Evolutionary conservation across 345 rosid species (phyloP).

Genomic region (Psidium guajava): DNA sequence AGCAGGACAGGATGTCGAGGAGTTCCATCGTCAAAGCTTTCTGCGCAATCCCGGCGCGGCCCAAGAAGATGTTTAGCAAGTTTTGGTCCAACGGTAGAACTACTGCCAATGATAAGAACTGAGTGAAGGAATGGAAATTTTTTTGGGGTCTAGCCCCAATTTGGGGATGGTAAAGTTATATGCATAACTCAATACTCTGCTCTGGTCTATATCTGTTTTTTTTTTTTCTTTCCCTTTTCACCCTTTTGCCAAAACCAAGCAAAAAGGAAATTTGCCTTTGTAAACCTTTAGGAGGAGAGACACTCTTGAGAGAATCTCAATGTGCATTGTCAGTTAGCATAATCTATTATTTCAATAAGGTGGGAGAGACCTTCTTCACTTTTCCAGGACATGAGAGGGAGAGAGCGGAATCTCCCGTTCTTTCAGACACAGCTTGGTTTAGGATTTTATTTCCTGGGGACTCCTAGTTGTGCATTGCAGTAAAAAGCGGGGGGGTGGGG

Average conservation of each 20-base stretch:
- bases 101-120: not conserved
- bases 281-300: not conserved
- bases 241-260: not conserved
- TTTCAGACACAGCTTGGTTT: not conserved
- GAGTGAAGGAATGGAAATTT: not conserved
- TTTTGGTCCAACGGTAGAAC: conserved; percentile 27
- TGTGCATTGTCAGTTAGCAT: conserved; percentile 38
- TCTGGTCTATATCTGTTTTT: not conserved
- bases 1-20: conserved; percentile 50
- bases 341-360: not conserved
- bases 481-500: not conserved
- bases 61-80: conserved; percentile 38
- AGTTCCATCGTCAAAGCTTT: conserved; percentile 54
- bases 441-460: not conserved
- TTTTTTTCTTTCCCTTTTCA: not conserved
- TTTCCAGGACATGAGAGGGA: conserved; percentile 8
- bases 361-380: not conserved
- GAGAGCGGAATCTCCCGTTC: conserved; percentile 4
- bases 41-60: conserved; percentile 58
- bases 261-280: not conserved
- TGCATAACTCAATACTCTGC: not conserved
- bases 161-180: not conserved
- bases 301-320: conserved; percentile 3
- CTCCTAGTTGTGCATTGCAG: not conserved
- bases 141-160: not conserved